Evolutionary conservation across 768 basidiomycete genomes (phyloP).

Genomic region (Rhodosporidiobolus sp.): DNA sequence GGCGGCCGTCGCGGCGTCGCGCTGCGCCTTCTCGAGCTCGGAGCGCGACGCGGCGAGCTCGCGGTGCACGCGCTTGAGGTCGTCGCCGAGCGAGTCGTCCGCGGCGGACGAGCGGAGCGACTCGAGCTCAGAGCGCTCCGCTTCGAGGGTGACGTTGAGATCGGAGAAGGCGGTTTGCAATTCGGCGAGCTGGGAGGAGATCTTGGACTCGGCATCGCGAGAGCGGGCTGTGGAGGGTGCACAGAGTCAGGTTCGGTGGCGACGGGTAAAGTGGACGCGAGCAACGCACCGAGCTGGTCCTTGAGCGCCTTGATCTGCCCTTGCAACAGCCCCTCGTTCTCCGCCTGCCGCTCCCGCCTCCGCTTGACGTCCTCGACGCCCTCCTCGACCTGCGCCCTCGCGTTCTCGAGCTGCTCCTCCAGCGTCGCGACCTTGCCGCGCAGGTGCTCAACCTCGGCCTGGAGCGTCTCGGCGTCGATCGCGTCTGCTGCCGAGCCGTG

Average conservation of each 20-base stretch:
- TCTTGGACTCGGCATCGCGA: slow-evolving; percentile 60
- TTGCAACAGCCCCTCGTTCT: slow-evolving; percentile 57
- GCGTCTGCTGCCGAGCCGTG: slow-evolving; percentile 61
- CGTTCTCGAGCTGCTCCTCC: slow-evolving; percentile 82
- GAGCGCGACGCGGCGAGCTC: slow-evolving; percentile 55
- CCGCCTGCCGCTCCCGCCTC: slow-evolving; percentile 43
- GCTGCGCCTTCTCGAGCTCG: slow-evolving; percentile 40
- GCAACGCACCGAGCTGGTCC: slow-evolving; percentile 59
- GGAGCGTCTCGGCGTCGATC: slow-evolving; percentile 91
- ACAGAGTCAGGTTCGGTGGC: not conserved
- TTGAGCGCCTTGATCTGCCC: slow-evolving; percentile 69
- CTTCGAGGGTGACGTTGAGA: slow-evolving; percentile 80
- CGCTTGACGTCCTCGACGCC: slow-evolving; percentile 53
- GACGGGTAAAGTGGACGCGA: not conserved
- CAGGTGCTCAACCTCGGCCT: slow-evolving; percentile 83
- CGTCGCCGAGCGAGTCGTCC: slow-evolving; percentile 61
- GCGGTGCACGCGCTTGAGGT: slow-evolving; percentile 57
- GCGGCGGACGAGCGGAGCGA: slow-evolving; percentile 65
- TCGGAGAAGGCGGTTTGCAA: slow-evolving; percentile 86
- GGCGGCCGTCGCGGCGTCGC: slow-evolving; percentile 24
- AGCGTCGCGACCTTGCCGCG: slow-evolving; percentile 69
- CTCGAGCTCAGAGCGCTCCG: slow-evolving; percentile 87
- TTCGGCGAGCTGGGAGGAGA: slow-evolving; percentile 70
- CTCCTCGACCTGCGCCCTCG: slow-evolving; percentile 60
- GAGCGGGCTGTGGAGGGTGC: slow-evolving; percentile 15